A percentile compares a stretch with the other conserved stretches of the same genome.
Evolutionary conservation across 1,284 basidiomycete genomes (phyloP).

Genomic region (Sporisorium iseilematis-ciliati): DNA sequence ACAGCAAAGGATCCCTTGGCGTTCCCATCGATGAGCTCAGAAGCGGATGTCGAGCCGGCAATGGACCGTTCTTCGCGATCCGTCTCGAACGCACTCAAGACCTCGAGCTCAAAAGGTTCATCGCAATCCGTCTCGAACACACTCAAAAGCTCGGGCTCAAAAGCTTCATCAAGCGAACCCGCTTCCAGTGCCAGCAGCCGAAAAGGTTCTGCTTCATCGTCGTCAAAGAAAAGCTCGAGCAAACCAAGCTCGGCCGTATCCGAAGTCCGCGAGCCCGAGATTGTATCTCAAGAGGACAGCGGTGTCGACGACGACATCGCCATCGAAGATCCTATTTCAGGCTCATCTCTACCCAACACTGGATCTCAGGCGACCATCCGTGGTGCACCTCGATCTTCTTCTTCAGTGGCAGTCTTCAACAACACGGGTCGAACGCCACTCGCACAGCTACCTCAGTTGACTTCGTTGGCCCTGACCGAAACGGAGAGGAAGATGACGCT

Average conservation of each 20-base stretch:
- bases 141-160: background rate
- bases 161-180: background rate
- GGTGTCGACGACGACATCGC: background rate
- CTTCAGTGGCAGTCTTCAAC: background rate
- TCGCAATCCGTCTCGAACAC: constrained; percentile 14
- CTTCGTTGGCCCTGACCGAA: constrained; percentile 20
- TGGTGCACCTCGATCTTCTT: constrained; percentile 16
- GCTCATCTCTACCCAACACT: constrained; percentile 13
- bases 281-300: background rate
- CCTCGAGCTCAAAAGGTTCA: too few relatives aligned
- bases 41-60: constrained; percentile 16
- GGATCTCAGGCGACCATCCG: constrained; percentile 41
- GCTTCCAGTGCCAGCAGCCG: constrained; percentile 7
- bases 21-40: constrained; percentile 34
- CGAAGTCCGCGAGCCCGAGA: constrained; percentile 8
- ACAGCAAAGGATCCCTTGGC: background rate
- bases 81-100: constrained; percentile 11
- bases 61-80: constrained; percentile 18
- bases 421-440: constrained; percentile 16
- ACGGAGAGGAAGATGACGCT: constrained; percentile 39
- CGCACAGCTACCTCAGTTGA: constrained; percentile 24
- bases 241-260: constrained; percentile 10
- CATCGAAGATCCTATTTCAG: constrained; percentile 3
- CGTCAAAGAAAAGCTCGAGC: constrained; percentile 11
- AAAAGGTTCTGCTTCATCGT: constrained; percentile 7